phyloP scores from a whole-genome alignment of 441 rosid genomes.

The Populus tomentosa region DNA sequence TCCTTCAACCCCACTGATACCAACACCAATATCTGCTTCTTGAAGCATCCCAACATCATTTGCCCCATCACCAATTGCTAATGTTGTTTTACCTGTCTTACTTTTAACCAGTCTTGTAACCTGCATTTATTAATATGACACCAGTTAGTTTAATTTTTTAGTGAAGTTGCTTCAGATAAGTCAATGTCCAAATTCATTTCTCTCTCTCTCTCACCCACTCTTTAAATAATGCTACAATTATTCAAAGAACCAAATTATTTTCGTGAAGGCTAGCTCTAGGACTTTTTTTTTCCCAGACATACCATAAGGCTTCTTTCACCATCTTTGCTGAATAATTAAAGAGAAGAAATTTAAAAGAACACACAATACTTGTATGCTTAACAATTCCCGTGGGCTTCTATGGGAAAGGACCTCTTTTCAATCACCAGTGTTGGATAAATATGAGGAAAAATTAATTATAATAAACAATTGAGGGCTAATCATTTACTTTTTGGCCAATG shows the following conservation, averaged over 20 bases:
- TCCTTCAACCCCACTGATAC: conserved; percentile 92
- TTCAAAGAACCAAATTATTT: neutral
- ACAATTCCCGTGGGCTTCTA: neutral
- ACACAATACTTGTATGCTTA: neutral
- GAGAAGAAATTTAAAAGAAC: neutral
- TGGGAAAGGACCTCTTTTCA: neutral
- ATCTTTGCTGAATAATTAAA: neutral
- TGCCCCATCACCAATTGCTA: conserved; percentile 92
- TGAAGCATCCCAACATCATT: conserved; percentile 98
- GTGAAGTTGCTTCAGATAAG: conserved; percentile 8
- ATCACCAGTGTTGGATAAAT: neutral
- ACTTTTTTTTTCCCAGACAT: neutral
- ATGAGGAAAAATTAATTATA: neutral
- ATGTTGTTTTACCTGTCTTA: conserved; percentile 62
- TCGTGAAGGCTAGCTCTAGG: neutral
- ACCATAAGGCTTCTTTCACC: neutral
- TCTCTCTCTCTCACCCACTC: neutral
- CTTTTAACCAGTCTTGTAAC: conserved; percentile 76
- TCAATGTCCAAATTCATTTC: conserved; percentile 1
- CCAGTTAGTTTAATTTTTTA: conserved; percentile 7
- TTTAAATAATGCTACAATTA: neutral
- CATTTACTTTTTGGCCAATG: neutral
- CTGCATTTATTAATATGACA: conserved; percentile 27
- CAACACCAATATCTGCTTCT: conserved; percentile 92
- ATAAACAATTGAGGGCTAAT: neutral